Base-by-base conservation (phyloP, 1,139 yeast genomes). In the Diutina scorzettiae region DNA sequence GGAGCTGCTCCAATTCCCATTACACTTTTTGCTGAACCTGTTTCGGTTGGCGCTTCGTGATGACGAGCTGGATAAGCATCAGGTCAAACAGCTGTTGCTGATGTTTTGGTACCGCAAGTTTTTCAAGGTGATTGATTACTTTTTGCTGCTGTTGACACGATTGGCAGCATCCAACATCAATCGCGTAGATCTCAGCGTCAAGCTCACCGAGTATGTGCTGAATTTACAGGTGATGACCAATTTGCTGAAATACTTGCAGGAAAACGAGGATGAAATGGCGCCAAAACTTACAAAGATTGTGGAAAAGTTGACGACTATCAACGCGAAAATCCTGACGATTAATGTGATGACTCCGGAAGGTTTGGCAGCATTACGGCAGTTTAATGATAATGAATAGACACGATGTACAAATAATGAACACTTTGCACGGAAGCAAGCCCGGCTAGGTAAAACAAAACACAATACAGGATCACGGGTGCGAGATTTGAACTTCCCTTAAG, bases 11-110 rank as follows among this genome's bases (percentile, higher is more conserved):
- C 72, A 66, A 48, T 66, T 66, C 49, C 62, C 70, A 4, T 55
- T 67, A 24, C 71, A 67, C 45, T 69, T 64, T 45, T 53, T 66
- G 37, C 64, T 68, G 28, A 64, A 64, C 47, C 65, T 66, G 20
- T 67, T 66, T 48, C 58, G 69, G 7, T 55, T 67, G 41, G 49
- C 64, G n/a, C 49, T 62, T 9, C 48, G 56, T n/a, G 61, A 59
- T 17, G 37, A 32, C 7, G 16, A 17, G 16, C 14, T 17, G 23
- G 42, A 24, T 7, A 40, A 39, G 23, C 27, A 21, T 23, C 39
- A 34, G 16, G 25, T 34, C n/a, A 34, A 34, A 28, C 39, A 34
- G 29, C 30, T 42, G 31, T 18, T 44, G 46, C 51, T 58, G 24
- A 49, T 65, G 31, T 56, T 60, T 40, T 65, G 70, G 67, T 56